Evolutionary conservation across 2,329 filamentous ascomycete species (phyloP).

Genomic region (Beauveria rudraprayagi): DNA sequence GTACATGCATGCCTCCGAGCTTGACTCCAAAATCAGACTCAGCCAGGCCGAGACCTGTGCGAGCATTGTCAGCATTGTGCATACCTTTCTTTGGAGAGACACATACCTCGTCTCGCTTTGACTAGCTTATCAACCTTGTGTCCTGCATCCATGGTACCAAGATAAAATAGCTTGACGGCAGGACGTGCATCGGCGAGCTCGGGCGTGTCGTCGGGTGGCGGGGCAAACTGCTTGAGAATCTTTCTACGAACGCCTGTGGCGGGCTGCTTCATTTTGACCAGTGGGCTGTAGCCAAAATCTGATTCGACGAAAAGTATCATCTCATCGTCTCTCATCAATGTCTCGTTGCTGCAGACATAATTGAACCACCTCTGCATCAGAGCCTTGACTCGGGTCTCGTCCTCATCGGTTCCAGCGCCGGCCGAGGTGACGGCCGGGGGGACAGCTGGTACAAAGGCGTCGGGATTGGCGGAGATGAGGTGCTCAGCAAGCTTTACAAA

Average conservation of each 20-base stretch:
- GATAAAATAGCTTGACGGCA: constrained; percentile 88
- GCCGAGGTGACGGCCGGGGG: constrained; percentile 92
- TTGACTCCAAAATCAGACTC: constrained; percentile 94
- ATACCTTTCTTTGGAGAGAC: background rate
- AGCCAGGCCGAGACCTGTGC: constrained; percentile 75
- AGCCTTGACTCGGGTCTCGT: constrained; percentile 81
- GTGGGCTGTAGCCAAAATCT: constrained; percentile 95
- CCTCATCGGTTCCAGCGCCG: constrained; percentile 91
- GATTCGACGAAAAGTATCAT: constrained; percentile 98
- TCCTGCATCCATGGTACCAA: constrained; percentile 91
- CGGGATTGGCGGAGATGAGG: constrained; percentile 93
- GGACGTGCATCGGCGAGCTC: constrained; percentile 86
- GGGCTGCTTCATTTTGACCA: constrained; percentile 91
- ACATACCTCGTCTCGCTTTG: constrained; percentile 76
- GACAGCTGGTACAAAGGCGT: constrained; percentile 87
- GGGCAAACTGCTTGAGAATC: constrained; percentile 95
- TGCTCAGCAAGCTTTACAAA: constrained; percentile 96
- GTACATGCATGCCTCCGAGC: constrained; percentile 74
- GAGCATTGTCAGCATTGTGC: constrained; percentile 16
- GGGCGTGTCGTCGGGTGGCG: constrained; percentile 92
- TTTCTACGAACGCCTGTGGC: constrained; percentile 92
- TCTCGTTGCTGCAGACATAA: constrained; percentile 83
- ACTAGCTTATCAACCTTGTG: constrained; percentile 95
- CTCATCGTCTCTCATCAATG: constrained; percentile 91
- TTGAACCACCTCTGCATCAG: constrained; percentile 93